These are phyloP conservation scores for Adansonia digitata DNA, from an alignment of 345 rosid species.

Conservation along the genomic window DNA sequence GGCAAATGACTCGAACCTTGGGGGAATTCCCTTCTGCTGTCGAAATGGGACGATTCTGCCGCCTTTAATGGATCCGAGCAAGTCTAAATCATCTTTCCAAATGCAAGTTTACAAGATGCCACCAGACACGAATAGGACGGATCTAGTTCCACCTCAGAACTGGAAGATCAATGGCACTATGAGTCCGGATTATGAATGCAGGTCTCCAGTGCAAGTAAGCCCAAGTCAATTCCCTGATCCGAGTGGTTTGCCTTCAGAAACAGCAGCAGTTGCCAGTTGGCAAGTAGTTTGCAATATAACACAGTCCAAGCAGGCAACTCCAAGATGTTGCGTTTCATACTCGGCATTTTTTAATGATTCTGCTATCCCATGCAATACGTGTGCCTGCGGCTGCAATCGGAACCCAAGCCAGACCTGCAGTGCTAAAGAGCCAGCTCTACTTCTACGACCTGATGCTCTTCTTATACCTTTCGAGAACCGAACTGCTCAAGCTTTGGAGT, in stretches of 20 bases:
- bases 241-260: conserved; percentile 64
- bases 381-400: conserved; percentile 84
- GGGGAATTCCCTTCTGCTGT: conserved; percentile 69
- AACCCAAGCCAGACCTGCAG: conserved; percentile 59
- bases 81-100: conserved; percentile 69
- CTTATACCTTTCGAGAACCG: conserved; percentile 85
- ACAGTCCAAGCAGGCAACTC: conserved; percentile 51
- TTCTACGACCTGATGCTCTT: conserved; percentile 70
- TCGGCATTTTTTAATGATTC: conserved; percentile 92
- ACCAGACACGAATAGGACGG: conserved; percentile 71
- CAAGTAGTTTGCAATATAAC: conserved; percentile 97
- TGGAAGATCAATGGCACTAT: conserved; percentile 76
- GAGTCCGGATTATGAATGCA: conserved; percentile 73
- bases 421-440: conserved; percentile 57
- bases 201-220: conserved; percentile 77
- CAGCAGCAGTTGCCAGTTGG: conserved; percentile 86
- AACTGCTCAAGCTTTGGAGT: conserved; percentile 47
- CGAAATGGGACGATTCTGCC: conserved; percentile 85
- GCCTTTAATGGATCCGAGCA: conserved; percentile 73
- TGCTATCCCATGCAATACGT: conserved; percentile 72
- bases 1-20: conserved; percentile 62
- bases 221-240: conserved; percentile 70
- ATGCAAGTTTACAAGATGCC: conserved; percentile 94
- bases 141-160: conserved; percentile 69
- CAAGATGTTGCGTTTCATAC: conserved; percentile 87